Evolutionary conservation across 805 yeast genomes (phyloP).

Genomic region (Candida mattraensis): DNA sequence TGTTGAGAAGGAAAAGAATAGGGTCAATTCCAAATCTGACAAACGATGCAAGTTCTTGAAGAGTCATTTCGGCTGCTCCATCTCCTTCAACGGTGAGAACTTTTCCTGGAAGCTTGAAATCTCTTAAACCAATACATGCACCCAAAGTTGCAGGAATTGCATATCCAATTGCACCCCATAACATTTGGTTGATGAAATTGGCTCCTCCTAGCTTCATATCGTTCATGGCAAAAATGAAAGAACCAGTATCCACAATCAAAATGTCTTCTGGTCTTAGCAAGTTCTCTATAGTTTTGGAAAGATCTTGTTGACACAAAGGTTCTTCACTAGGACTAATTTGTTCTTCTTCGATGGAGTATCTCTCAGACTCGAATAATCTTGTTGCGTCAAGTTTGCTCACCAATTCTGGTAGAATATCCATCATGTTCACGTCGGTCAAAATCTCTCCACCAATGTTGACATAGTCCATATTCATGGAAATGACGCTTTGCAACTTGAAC

Average conservation of each 20-base stretch:
- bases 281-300: background rate
- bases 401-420: constrained; percentile 36
- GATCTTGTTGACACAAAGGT: background rate
- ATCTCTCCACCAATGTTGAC: constrained; percentile 36
- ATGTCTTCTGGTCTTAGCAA: constrained; percentile 40
- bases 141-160: constrained; percentile 54
- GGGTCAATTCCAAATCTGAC: constrained; percentile 43
- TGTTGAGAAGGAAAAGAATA: constrained; percentile 45
- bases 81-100: constrained; percentile 51
- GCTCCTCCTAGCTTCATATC: constrained; percentile 39
- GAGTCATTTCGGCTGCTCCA: constrained; percentile 56
- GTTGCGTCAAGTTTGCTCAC: constrained; percentile 37
- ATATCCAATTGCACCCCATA: constrained; percentile 53
- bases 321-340: no score
- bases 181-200: constrained; percentile 37
- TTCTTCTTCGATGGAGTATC: no score
- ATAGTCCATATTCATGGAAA: constrained; percentile 44
- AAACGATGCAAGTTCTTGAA: constrained; percentile 47
- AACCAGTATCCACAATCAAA: constrained; percentile 46
- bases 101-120: constrained; percentile 38
- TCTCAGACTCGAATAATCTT: constrained; percentile 12
- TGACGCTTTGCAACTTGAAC: constrained; percentile 30
- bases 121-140: constrained; percentile 43
- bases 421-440: constrained; percentile 33
- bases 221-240: constrained; percentile 44